These are phyloP conservation scores for Pestalotiopsis sp. DNA, from an alignment of 2,329 filamentous ascomycete species.

Conservation along the genomic window DNA sequence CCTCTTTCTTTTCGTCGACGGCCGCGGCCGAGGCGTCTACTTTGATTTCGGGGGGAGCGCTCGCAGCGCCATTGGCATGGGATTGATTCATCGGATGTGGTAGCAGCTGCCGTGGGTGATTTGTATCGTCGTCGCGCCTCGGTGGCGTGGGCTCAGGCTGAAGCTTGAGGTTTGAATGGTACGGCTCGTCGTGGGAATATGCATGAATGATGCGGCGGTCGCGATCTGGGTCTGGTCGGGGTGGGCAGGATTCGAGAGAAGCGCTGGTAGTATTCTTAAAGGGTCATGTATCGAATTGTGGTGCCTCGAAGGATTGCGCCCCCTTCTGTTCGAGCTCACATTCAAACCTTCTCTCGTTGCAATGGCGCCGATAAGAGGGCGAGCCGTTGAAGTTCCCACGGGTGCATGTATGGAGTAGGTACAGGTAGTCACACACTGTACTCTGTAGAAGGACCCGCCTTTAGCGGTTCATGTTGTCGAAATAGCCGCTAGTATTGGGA, in stretches of 20 bases:
- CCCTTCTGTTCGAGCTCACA: background rate
- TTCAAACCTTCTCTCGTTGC: background rate
- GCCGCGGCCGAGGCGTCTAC: slow-evolving; percentile 42
- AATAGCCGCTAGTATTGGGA: slow-evolving; percentile 2
- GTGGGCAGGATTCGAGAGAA: background rate
- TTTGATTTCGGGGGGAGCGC: slow-evolving; percentile 17
- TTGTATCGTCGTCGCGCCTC: background rate
- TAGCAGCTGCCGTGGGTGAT: slow-evolving; percentile 21
- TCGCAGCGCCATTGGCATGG: slow-evolving; percentile 33
- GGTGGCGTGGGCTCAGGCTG: background rate
- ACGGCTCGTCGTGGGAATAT: slow-evolving; percentile 2
- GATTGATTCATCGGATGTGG: slow-evolving; percentile 32
- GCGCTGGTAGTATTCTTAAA: background rate
- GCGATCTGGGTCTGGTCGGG: background rate
- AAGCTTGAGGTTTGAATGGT: background rate
- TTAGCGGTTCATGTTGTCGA: background rate
- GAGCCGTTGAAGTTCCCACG: background rate
- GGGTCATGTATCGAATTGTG: background rate
- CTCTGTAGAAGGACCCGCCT: background rate
- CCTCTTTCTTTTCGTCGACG: slow-evolving; percentile 30
- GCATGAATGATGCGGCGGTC: slow-evolving; percentile 1
- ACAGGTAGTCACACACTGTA: background rate
- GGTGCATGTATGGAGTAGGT: background rate
- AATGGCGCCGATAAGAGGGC: background rate
- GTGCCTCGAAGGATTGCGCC: background rate